Base-by-base conservation (phyloP, 495 filamentous ascomycete species). In the Saxophila tyrrhenica region DNA sequence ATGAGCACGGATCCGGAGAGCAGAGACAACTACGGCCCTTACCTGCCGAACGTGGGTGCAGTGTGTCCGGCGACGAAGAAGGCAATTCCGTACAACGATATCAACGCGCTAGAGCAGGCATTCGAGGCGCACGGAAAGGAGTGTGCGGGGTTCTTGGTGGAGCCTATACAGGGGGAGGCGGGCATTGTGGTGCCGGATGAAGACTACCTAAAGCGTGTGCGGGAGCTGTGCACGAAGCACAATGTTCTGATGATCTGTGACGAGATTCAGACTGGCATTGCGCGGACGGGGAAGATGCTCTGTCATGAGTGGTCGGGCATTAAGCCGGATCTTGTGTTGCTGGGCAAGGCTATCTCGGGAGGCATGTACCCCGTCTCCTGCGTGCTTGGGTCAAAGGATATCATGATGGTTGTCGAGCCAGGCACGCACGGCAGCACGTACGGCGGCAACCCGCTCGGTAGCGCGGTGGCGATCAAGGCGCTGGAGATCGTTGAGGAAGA, bases 361-460 rank as follows among this genome's bases (percentile, higher is more conserved):
- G 92, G 92, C 66, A 94, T 99, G 86, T 97, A 99, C 70, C 92
- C 92, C 22, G 92, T 99, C 38, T 96, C 90, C 32, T 89, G 84
- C 64, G 92, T 99, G 48, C 76, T 99, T 46, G 86, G 84, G 16
- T 81, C 82, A 59, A 88, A 85, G 72, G 89, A 95, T 43, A 77
- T 99, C 59, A 96, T 99, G 92, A 81, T 96, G 61, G 89, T 87
- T n/a, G 74, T 99, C 55, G 94, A 99, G 75, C 85, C 92, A 19
- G 92, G 92, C 39, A 96, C 92, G 24, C 92, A 99, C 65, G 92
- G 92, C 29, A 94, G 87, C 24, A 99, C 92, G 23, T 99, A 97
- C 65, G 92, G 92, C 48, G 92, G 92, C 41, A 99, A 99, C 70
- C 92, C 92, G 1, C 75, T 99, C n/a, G 92, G 88, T 0, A 96